Base-by-base conservation (phyloP, 106 monocot genomes). In the Dioscorea alata region DNA sequence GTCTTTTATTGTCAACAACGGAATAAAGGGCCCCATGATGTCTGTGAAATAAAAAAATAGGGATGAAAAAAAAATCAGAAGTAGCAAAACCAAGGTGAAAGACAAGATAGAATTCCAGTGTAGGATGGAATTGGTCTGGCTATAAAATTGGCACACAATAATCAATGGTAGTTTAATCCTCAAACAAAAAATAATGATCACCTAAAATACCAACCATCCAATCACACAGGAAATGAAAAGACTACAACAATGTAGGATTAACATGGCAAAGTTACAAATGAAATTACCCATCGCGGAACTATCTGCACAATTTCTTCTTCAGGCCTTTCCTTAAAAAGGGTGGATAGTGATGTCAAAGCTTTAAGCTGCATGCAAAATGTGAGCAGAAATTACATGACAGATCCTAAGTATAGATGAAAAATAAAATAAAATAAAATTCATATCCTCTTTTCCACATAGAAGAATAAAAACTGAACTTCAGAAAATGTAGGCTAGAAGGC, bases 211-310 rank as follows among this genome's bases (percentile, higher is more conserved):
- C 18, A 53, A 16, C 53, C 3, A 33, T n/a, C n/a, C n/a, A n/a
- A n/a, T n/a, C 12, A 60, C 23, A 60, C 24, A 18, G 23, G 4
- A 60, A 20, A 60, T 60, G 20, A 25, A 14, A 60, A n/a, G n/a
- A 12, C 23, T 6, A 60, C 56, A 25, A 12, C 24, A 21, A 64
- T 7, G 34, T 14, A 33, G 17, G 14, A 10, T 53, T 13, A 13
- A 10, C 53, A 53, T 13, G 23, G 22, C 3, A 19, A 19, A 8
- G 18, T 23, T 1, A 34, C 8, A 24, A 76, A 66, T 58, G 74
- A 75, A 15, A 58, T 70, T 96, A 97, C 97, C 97, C 97, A 97
- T 65, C 79, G 82, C 57, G 92, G 97, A 76, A 89, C 68, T 66
- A 97, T 85, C 49, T 78, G 82, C 42, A 75, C 84, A 70, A 87